A percentile compares a stretch with the other conserved stretches of the same genome.
phyloP scores from a whole-genome alignment of 352 stramenopile species.

The Hyaloperonospora brassicae region DNA sequence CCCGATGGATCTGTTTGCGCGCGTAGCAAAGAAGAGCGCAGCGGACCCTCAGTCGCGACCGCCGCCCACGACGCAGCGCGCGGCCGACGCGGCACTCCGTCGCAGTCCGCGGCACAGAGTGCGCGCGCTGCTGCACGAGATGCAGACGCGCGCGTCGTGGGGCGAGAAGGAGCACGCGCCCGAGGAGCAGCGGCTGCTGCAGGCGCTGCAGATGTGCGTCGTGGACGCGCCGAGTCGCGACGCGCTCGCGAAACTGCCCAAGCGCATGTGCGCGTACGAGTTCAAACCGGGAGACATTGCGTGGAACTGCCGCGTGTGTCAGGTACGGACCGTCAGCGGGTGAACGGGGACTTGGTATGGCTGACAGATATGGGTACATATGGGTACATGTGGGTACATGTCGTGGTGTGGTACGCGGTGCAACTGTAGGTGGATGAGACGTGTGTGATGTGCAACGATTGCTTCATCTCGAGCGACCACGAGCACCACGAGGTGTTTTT shows the following conservation, averaged over 20 bases:
- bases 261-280: conserved; percentile 88
- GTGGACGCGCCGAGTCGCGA: conserved; percentile 39
- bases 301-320: conserved; percentile 92
- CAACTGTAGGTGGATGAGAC: conserved; percentile 82
- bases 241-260: conserved; percentile 56
- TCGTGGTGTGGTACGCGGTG: too few species aligned
- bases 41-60: too few species aligned
- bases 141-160: conserved; percentile 37
- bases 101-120: conserved; percentile 19
- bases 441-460: conserved; percentile 97
- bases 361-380: background rate
- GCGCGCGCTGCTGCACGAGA: conserved; percentile 44
- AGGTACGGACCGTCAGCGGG: conserved; percentile 23
- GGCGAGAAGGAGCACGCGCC: conserved; percentile 53
- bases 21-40: too few species aligned
- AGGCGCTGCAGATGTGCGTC: conserved; percentile 49
- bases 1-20: too few species aligned
- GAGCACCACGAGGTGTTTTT: conserved; percentile 92
- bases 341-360: background rate
- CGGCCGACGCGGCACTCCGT: too few species aligned
- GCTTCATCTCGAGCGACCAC: conserved; percentile 93
- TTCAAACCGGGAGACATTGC: conserved; percentile 96
- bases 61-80: too few species aligned
- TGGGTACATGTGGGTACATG: too few species aligned
- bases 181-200: conserved; percentile 37